Percentiles rank a stretch among this genome's conserved stretches.
Evolutionary conservation across 2,329 filamentous ascomycete genomes (phyloP).

Genomic region (Aspergillus udagawae): DNA sequence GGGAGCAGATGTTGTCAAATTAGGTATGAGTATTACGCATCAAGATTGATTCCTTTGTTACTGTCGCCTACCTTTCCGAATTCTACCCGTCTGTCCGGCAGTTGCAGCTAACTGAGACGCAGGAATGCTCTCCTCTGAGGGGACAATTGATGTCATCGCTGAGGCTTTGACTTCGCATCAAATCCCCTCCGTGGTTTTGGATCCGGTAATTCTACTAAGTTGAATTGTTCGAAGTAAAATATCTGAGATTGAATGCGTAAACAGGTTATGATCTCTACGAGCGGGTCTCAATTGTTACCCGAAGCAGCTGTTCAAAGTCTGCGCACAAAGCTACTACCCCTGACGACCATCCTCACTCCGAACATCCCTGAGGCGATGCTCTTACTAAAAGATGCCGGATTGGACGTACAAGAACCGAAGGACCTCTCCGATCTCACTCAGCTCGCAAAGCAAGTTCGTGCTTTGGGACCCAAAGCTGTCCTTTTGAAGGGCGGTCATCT

Average conservation of each 20-base stretch:
- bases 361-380: slow-evolving; percentile 48
- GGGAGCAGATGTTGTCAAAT: slow-evolving; percentile 85
- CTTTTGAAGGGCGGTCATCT: slow-evolving; percentile 87
- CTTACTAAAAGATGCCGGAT: slow-evolving; percentile 40
- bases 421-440: slow-evolving; percentile 63
- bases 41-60: neutral
- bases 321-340: slow-evolving; percentile 38
- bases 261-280: slow-evolving; percentile 76
- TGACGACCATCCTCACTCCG: slow-evolving; percentile 45
- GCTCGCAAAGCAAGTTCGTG: slow-evolving; percentile 63
- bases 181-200: slow-evolving; percentile 61
- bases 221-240: neutral
- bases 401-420: slow-evolving; percentile 44
- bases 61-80: neutral
- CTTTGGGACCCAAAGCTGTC: slow-evolving; percentile 72
- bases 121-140: slow-evolving; percentile 79
- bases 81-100: neutral
- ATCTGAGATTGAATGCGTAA: slow-evolving; percentile 12
- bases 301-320: slow-evolving; percentile 39
- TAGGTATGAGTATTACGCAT: slow-evolving; percentile 54
- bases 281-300: slow-evolving; percentile 45
- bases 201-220: slow-evolving; percentile 56
- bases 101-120: slow-evolving; percentile 2
- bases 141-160: slow-evolving; percentile 66
- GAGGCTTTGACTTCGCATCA: slow-evolving; percentile 57